A percentile compares a stretch with the other conserved stretches of the same genome.
Conservation (phyloP, 2,329 filamentous ascomycete genomes). For the Dactylellina sp. region DNA sequence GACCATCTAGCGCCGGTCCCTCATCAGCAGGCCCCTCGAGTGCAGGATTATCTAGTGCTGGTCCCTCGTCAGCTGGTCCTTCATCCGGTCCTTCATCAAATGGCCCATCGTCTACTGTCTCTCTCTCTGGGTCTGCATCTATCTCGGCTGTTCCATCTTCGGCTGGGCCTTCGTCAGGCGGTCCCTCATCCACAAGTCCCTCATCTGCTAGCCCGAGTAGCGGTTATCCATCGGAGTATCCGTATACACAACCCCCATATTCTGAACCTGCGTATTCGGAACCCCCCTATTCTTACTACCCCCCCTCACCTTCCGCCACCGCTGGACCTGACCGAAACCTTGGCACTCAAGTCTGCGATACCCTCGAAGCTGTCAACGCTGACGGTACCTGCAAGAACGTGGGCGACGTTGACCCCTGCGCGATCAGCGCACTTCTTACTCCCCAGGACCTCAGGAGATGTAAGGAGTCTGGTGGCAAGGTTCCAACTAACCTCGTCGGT, state of each 20-base stretch:
- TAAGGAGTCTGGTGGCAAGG: constrained; percentile 29
- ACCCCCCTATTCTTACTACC: neutral
- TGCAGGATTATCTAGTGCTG: neutral
- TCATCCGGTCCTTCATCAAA: constrained; percentile 4
- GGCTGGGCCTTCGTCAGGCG: neutral
- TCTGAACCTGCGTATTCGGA: too few relatives aligned
- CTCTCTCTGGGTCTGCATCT: neutral
- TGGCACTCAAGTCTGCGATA: constrained; percentile 37
- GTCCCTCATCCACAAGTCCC: neutral
- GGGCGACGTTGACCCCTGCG: constrained; percentile 38
- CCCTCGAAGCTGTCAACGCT: constrained; percentile 14
- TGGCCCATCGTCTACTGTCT: constrained; percentile 5
- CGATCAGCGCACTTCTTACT: constrained; percentile 18
- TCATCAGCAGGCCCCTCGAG: constrained; percentile 2
- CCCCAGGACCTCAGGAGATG: constrained; percentile 22
- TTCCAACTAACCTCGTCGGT: constrained; percentile 37
- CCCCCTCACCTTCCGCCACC: neutral
- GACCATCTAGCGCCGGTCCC: neutral
- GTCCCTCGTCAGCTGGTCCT: neutral
- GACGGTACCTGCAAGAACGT: constrained; percentile 31
- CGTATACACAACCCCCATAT: neutral
- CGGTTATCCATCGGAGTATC: neutral
- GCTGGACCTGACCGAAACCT: constrained; percentile 3
- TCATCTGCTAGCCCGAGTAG: neutral
- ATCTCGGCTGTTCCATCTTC: neutral